Evolutionary conservation across 176 grass and related monocot genomes (phyloP).

Genomic region (Bromus sterilis): DNA sequence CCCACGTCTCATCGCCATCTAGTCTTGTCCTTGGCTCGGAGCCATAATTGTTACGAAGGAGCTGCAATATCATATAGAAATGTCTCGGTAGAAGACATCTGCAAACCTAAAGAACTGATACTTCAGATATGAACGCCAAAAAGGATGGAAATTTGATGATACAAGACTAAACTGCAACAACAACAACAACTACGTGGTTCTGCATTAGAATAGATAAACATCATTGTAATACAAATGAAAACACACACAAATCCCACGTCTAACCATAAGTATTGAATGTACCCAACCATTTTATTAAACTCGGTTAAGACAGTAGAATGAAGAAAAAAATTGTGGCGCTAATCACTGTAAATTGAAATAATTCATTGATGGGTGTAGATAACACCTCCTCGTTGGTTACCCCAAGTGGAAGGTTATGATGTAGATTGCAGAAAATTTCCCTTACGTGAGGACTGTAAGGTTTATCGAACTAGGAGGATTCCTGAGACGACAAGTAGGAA

Average conservation of each 20-base stretch:
- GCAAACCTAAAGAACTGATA: not conserved
- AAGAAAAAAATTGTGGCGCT: not conserved
- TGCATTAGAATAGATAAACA: no score
- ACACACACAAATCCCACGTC: no score
- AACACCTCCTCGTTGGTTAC: no score
- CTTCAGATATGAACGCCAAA: not conserved
- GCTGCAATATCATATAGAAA: not conserved
- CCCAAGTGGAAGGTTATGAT: no score
- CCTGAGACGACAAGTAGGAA: no score
- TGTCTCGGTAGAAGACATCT: not conserved
- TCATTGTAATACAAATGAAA: no score
- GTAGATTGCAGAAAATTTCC: no score
- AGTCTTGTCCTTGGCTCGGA: not conserved
- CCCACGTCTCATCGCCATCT: not conserved
- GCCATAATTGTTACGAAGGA: not conserved
- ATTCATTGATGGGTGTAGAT: no score
- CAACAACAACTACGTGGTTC: no score
- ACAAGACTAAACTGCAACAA: not conserved
- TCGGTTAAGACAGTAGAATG: not conserved
- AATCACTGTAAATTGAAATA: not conserved
- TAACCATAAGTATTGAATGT: not conserved
- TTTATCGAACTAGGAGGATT: no score
- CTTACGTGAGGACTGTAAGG: no score
- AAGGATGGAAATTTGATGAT: not conserved
- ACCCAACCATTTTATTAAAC: not conserved